A percentile compares a stretch with the other conserved stretches of the same genome.
Conservation (phyloP, 2,329 filamentous ascomycete species). For the Stagonosporopsis cucurbitacearum region DNA sequence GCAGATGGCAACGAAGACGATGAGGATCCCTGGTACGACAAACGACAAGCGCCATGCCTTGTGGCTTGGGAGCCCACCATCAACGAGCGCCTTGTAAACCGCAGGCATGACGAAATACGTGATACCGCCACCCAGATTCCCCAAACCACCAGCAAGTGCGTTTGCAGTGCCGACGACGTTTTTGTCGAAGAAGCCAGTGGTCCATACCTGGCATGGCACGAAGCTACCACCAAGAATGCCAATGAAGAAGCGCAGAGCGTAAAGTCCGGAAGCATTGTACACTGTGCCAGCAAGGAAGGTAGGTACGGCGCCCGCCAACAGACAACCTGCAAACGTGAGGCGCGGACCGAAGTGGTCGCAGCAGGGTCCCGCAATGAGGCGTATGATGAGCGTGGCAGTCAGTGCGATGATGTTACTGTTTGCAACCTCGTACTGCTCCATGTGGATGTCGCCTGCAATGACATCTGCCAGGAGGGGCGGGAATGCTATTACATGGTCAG, state of each 20-base stretch:
- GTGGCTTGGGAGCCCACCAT: slow-evolving; percentile 64
- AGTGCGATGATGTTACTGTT: slow-evolving; percentile 91
- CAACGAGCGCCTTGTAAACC: slow-evolving; percentile 74
- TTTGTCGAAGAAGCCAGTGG: slow-evolving; percentile 90
- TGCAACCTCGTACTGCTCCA: slow-evolving; percentile 73
- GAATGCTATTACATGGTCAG: slow-evolving; percentile 31
- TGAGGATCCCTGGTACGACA: slow-evolving; percentile 78
- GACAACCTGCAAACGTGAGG: slow-evolving; percentile 74
- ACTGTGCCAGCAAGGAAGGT: slow-evolving; percentile 81
- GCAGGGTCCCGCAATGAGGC: slow-evolving; percentile 76
- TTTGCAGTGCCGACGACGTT: slow-evolving; percentile 93
- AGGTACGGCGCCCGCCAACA: slow-evolving; percentile 79
- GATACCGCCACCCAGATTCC: slow-evolving; percentile 38
- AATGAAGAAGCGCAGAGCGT: slow-evolving; percentile 76
- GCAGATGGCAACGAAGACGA: slow-evolving; percentile 66
- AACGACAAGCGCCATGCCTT: slow-evolving; percentile 83
- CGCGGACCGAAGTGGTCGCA: slow-evolving; percentile 84
- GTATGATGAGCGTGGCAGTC: slow-evolving; percentile 56
- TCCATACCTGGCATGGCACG: slow-evolving; percentile 88
- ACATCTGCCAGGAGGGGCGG: slow-evolving; percentile 55
- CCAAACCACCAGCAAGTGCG: slow-evolving; percentile 70
- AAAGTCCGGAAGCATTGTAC: slow-evolving; percentile 68
- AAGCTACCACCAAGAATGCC: slow-evolving; percentile 78
- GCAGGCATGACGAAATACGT: slow-evolving; percentile 81
- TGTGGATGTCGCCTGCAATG: slow-evolving; percentile 75